Conservation (phyloP, 768 basidiomycete species). For the Hypholoma fasciculare region DNA sequence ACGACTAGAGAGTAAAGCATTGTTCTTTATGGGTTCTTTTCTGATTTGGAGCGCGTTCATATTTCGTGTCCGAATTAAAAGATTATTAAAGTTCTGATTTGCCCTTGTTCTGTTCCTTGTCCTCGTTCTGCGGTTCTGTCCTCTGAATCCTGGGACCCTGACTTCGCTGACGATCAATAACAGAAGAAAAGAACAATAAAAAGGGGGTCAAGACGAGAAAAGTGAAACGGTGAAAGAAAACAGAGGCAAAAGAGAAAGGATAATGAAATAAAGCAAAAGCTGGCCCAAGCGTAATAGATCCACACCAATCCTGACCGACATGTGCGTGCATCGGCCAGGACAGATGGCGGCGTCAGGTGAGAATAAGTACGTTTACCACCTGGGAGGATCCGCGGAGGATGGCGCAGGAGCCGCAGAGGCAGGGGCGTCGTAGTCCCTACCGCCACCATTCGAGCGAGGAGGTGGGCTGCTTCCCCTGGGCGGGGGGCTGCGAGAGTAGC, state of each 20-base stretch:
- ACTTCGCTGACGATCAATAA: slow-evolving; percentile 6
- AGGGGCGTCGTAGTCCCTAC: slow-evolving; percentile 37
- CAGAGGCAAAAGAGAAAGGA: slow-evolving; percentile 1
- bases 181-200: slow-evolving; percentile 14
- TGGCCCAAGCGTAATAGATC: slow-evolving; percentile 42
- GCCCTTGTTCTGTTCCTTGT: slow-evolving; percentile 14
- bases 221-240: slow-evolving; percentile 11
- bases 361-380: slow-evolving; percentile 56
- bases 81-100: slow-evolving; percentile 26
- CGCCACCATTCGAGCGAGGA: slow-evolving; percentile 28
- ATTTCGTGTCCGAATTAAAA: slow-evolving; percentile 27
- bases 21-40: slow-evolving; percentile 13
- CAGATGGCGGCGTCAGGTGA: slow-evolving; percentile 13
- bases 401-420: slow-evolving; percentile 37
- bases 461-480: slow-evolving; percentile 67
- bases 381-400: slow-evolving; percentile 37
- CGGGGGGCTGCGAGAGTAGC: slow-evolving; percentile 80
- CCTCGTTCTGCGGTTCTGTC: slow-evolving; percentile 18
- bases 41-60: slow-evolving; percentile 17
- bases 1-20: slow-evolving; percentile 24
- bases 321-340: slow-evolving; percentile 17
- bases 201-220: slow-evolving; percentile 21
- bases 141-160: slow-evolving; percentile 20
- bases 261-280: slow-evolving; percentile 22
- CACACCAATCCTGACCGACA: slow-evolving; percentile 38